A percentile compares a stretch with the other conserved stretches of the same genome.
Evolutionary conservation across 331 rosid species (phyloP).

Genomic region (Quercus phellos): DNA sequence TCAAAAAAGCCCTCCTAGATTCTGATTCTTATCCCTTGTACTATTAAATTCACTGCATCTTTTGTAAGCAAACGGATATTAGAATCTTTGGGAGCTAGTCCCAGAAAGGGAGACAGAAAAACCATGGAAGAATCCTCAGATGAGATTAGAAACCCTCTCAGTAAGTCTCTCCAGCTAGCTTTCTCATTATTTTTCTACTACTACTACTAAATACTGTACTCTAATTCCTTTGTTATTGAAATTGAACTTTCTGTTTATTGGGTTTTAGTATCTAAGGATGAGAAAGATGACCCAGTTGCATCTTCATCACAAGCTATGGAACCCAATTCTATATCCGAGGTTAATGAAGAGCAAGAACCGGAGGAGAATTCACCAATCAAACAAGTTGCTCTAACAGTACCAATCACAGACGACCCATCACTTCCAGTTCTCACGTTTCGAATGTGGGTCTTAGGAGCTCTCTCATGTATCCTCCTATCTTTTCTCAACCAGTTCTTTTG

Average conservation of each 20-base stretch:
- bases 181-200: not conserved
- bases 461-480: conserved; percentile 63
- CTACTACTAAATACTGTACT: too few species aligned
- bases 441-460: conserved; percentile 78
- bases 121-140: conserved; percentile 15
- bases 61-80: too few species aligned
- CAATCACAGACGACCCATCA: conserved; percentile 50
- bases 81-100: not conserved
- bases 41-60: not conserved
- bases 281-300: not conserved
- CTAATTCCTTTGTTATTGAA: not conserved
- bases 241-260: not conserved
- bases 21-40: not conserved
- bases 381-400: conserved; percentile 79
- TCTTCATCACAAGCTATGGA: not conserved
- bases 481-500: conserved; percentile 90
- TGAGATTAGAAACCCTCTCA: conserved; percentile 26
- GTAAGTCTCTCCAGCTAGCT: not conserved
- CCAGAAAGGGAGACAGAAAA: not conserved
- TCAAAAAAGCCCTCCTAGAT: not conserved
- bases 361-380: conserved; percentile 58
- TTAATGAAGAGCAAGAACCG: conserved; percentile 3
- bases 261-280: not conserved
- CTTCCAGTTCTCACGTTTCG: conserved; percentile 70
- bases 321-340: not conserved